Conservation (phyloP, 1,139 yeast genomes). For the Casaregolazyma lundiana region DNA sequence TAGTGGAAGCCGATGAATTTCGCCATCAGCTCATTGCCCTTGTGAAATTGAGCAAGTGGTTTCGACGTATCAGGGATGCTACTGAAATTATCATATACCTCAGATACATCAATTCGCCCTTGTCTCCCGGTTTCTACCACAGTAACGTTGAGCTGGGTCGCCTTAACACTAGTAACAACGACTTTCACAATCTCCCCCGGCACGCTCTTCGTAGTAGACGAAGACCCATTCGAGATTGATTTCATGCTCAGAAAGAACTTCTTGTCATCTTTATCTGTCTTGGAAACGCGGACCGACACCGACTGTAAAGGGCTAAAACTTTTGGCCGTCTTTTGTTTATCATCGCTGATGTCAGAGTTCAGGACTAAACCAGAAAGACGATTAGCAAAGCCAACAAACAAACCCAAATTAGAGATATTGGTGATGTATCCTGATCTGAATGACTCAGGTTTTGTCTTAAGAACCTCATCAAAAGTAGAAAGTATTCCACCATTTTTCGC, state of each 20-base stretch:
- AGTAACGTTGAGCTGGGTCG: slow-evolving; percentile 69
- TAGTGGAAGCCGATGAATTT: slow-evolving; percentile 76
- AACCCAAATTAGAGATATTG: slow-evolving; percentile 67
- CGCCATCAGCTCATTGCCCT: slow-evolving; percentile 56
- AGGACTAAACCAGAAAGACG: slow-evolving; percentile 77
- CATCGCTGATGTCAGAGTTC: slow-evolving; percentile 63
- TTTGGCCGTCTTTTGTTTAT: slow-evolving; percentile 3
- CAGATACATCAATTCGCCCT: slow-evolving; percentile 77
- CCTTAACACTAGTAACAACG: slow-evolving; percentile 56
- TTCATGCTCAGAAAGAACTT: slow-evolving; percentile 65
- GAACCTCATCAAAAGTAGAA: slow-evolving; percentile 47
- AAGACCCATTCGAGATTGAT: slow-evolving; percentile 9
- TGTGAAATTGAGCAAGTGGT: slow-evolving; percentile 59
- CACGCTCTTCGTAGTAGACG: slow-evolving; percentile 34
- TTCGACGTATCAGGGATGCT: slow-evolving; percentile 55
- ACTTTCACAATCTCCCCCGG: slow-evolving; percentile 64
- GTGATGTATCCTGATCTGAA: slow-evolving; percentile 61
- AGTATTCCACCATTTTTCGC: slow-evolving; percentile 58
- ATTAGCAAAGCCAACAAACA: slow-evolving; percentile 79
- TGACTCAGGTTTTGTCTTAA: slow-evolving; percentile 42
- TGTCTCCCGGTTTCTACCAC: slow-evolving; percentile 67
- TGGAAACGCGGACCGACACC: slow-evolving; percentile 44
- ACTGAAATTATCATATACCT: slow-evolving; percentile 52
- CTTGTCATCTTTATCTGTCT: slow-evolving; percentile 47
- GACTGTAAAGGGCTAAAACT: slow-evolving; percentile 29